phyloP scores from a whole-genome alignment of 768 basidiomycete genomes.

The Symmetrospora coprosmae region DNA sequence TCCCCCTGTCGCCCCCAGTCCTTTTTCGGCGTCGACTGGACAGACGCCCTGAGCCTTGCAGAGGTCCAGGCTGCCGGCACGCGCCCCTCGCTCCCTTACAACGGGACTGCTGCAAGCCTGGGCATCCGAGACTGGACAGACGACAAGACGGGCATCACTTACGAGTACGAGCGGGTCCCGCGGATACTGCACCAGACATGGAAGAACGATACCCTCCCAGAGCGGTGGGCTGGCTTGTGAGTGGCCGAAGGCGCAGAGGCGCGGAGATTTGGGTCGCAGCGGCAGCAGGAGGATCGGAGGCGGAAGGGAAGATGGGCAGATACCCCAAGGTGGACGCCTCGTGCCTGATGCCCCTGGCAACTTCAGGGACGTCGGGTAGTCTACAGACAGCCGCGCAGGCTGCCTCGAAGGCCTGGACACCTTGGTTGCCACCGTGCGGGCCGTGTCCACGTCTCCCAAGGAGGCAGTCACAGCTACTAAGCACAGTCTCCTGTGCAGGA shows the following conservation, averaged over 20 bases:
- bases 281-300: too few relatives aligned
- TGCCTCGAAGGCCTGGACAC: too few relatives aligned
- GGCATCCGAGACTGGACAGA: neutral
- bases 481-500: too few relatives aligned
- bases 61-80: slow-evolving; percentile 24
- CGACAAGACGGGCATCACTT: neutral
- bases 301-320: slow-evolving; percentile 71
- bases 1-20: too few relatives aligned
- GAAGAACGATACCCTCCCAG: slow-evolving; percentile 77
- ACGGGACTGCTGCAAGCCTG: neutral
- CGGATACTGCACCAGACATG: slow-evolving; percentile 96
- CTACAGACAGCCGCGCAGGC: too few relatives aligned
- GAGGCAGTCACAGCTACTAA: too few relatives aligned
- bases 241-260: too few relatives aligned
- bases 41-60: slow-evolving; percentile 26
- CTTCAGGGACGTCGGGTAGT: too few relatives aligned
- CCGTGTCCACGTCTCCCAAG: too few relatives aligned
- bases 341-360: too few relatives aligned
- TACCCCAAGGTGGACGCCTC: slow-evolving; percentile 85
- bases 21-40: slow-evolving; percentile 32
- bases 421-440: too few relatives aligned
- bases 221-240: slow-evolving; percentile 64
- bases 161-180: slow-evolving; percentile 46
- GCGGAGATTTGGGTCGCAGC: too few relatives aligned
- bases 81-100: slow-evolving; percentile 1